A percentile compares a stretch with the other conserved stretches of the same genome.
Evolutionary conservation across 768 basidiomycete species (phyloP).

Genomic region (Boletales sp.): DNA sequence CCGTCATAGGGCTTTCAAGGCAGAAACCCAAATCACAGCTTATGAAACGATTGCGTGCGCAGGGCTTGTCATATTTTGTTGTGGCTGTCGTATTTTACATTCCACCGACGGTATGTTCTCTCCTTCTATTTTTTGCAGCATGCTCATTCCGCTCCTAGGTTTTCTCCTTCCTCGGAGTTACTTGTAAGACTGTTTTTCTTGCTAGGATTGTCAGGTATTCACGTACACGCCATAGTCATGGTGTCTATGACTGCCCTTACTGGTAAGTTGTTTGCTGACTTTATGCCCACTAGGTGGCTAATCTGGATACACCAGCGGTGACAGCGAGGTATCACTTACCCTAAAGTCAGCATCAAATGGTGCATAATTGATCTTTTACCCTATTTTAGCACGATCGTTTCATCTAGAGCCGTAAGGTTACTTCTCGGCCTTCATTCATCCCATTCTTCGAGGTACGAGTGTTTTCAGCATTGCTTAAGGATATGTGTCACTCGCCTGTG

Average conservation of each 20-base stretch:
- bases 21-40: slow-evolving; percentile 14
- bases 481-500: not conserved
- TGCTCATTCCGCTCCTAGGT: slow-evolving; percentile 1
- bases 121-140: too few relatives aligned
- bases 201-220: not conserved
- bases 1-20: slow-evolving; percentile 13
- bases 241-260: not conserved
- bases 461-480: too few relatives aligned
- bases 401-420: slow-evolving; percentile 14
- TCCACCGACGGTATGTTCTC: slow-evolving; percentile 4
- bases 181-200: not conserved
- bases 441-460: not conserved
- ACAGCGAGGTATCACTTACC: slow-evolving; percentile 11
- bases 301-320: slow-evolving; percentile 8
- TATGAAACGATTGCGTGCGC: slow-evolving; percentile 12
- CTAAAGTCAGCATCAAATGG: not conserved
- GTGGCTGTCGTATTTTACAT: slow-evolving; percentile 17
- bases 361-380: not conserved
- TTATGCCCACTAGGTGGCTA: not conserved
- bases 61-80: slow-evolving; percentile 21
- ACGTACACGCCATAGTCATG: slow-evolving; percentile 3
- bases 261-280: slow-evolving; percentile 5
- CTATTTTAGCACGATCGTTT: slow-evolving; percentile 12
- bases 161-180: slow-evolving; percentile 7
- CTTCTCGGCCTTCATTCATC: slow-evolving; percentile 8